Base-by-base conservation (phyloP, 768 basidiomycete genomes). In the Kwoniella shandongensis region DNA sequence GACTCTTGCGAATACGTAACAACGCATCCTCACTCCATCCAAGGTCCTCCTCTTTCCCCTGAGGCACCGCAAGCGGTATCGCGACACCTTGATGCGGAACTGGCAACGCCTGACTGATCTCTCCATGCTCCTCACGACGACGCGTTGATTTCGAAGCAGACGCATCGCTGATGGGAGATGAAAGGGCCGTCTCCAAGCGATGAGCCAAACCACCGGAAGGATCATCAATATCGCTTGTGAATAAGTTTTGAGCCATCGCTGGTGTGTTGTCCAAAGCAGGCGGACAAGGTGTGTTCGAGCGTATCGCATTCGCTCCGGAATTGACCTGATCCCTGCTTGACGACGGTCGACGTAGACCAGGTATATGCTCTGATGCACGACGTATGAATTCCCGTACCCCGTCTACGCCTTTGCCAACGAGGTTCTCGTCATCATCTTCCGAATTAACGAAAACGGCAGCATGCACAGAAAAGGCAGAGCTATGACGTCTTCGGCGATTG, bases 211-310 rank as follows among this genome's bases (percentile, higher is more conserved):
- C 51, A 12, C 50, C 51, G 3, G 44, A 38, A 6, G 13, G 20
- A 39, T 57, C 55, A 2, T 26, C 41, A n/a, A n/a, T 15, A n/a
- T 45, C 51, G 29, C 23, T 42, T 10, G 56, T n/a, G 27, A 51
- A 38, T 23, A 40, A 20, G 20, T n/a, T 50, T 22, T 58, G 49
- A 1, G 52, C 57, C 22, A 53, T 44, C 3, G 52, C 57, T 12
- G 67, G 67, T 2, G 67, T 68, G 13, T 57, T 40, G 41, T 68
- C 63, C 11, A 68, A 23, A 23, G 63, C 63, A 12, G 67, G 63
- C 17, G 54, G 57, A 38, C 63, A 62, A n/a, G 66, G 44, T 3
- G 56, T 25, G 17, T 54, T 50, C n/a, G 36, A 20, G 15, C 20
- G 56, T 38, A 32, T 23, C 26, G 32, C 40, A 38, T 42, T 27